Conservation (phyloP, 2,329 filamentous ascomycete species). For the Incumbomyces delicatus region DNA sequence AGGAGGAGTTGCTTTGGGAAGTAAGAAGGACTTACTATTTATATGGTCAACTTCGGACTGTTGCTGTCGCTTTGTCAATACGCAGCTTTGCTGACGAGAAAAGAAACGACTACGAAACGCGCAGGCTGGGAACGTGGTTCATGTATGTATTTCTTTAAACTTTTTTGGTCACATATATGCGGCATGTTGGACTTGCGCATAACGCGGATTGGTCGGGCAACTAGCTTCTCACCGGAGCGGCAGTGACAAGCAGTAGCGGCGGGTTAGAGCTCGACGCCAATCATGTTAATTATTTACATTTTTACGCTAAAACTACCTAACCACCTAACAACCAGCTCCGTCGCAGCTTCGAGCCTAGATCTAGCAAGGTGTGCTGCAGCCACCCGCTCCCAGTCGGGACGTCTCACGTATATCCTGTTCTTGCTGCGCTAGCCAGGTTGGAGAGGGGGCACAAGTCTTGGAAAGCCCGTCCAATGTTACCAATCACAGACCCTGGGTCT, state of each 20-base stretch:
- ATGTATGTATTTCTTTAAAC: not conserved
- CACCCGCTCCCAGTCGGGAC: slow-evolving; percentile 5
- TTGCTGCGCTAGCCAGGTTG: not conserved
- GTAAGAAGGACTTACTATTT: not conserved
- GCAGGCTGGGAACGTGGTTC: slow-evolving; percentile 2
- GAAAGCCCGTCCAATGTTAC: not conserved
- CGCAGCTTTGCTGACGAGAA: not conserved
- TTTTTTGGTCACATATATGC: not conserved
- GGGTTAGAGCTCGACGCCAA: not conserved
- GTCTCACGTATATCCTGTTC: too few relatives aligned
- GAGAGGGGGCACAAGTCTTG: not conserved
- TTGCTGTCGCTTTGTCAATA: not conserved
- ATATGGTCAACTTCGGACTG: not conserved
- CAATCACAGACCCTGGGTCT: not conserved
- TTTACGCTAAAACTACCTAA: not conserved
- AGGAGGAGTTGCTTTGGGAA: not conserved
- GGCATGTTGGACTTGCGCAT: not conserved
- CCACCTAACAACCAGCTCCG: not conserved
- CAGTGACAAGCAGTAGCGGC: slow-evolving; percentile 3
- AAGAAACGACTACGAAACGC: not conserved
- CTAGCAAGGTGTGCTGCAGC: not conserved
- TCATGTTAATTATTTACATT: too few relatives aligned
- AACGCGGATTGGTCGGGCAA: slow-evolving; percentile 4
- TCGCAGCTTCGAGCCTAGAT: not conserved
- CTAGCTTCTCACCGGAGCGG: not conserved